A percentile compares a stretch with the other conserved stretches of the same genome.
phyloP scores from a whole-genome alignment of 139 green algal genomes.

The Ettlia oleoabundans region DNA sequence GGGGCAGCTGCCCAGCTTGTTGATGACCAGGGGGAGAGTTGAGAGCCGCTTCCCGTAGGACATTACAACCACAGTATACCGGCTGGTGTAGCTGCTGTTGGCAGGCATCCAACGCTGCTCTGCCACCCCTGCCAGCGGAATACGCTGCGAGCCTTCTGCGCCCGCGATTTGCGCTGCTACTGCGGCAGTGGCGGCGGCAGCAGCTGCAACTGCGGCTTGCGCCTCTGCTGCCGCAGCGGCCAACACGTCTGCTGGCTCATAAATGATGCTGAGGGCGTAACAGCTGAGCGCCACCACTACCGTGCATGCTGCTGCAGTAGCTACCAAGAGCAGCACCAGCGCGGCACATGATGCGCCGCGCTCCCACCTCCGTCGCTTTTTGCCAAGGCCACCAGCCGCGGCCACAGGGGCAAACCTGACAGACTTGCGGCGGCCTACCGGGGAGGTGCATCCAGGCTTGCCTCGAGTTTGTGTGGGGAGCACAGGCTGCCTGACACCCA shows the following conservation, averaged over 20 bases:
- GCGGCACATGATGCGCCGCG: too few species aligned
- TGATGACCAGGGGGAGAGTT: background rate
- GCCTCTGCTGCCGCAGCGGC: background rate
- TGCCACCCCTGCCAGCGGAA: background rate
- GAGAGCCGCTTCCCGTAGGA: constrained; percentile 4
- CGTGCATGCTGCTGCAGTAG: background rate
- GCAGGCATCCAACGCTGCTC: background rate
- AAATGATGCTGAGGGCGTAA: background rate
- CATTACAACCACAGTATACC: background rate
- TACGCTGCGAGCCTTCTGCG: too few species aligned
- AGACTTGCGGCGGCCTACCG: background rate
- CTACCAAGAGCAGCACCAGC: background rate
- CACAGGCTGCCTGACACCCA: background rate
- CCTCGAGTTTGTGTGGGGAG: too few species aligned
- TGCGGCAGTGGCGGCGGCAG: background rate
- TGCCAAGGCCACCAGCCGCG: too few species aligned
- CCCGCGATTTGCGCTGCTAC: too few species aligned
- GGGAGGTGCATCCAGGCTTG: too few species aligned
- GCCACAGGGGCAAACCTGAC: too few species aligned
- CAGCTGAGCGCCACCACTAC: background rate
- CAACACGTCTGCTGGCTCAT: background rate
- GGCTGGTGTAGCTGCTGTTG: background rate
- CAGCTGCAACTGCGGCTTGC: background rate
- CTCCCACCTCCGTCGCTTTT: too few species aligned
- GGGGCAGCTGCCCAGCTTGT: constrained; percentile 10